Evolutionary conservation across 768 basidiomycete species (phyloP).

Genomic region (Boletales sp.): DNA sequence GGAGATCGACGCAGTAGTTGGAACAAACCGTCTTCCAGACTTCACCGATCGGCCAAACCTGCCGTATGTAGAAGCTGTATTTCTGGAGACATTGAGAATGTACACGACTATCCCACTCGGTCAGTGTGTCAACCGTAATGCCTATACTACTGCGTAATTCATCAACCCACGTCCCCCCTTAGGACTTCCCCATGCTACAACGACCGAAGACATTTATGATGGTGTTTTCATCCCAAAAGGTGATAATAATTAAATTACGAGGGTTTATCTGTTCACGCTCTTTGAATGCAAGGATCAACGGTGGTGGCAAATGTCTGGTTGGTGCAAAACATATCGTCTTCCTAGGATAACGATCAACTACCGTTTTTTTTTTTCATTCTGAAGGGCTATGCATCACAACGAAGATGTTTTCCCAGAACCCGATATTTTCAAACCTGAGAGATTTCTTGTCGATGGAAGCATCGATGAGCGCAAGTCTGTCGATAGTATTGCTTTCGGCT

Average conservation of each 20-base stretch:
- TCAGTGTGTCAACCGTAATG: not conserved
- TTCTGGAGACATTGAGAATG: conserved; percentile 29
- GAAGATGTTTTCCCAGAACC: conserved; percentile 16
- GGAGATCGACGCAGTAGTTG: conserved; percentile 29
- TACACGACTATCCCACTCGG: conserved; percentile 25
- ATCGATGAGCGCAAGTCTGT: not conserved
- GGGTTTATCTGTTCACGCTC: not conserved
- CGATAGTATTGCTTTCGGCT: conserved; percentile 14
- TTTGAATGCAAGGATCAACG: conserved; percentile 11
- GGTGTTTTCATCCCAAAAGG: conserved; percentile 24
- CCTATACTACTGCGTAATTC: not conserved
- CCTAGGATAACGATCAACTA: not conserved
- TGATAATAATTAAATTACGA: not conserved
- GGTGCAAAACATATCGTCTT: not conserved
- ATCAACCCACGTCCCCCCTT: not conserved
- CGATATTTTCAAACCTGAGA: conserved; percentile 30
- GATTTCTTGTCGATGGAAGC: conserved; percentile 22
- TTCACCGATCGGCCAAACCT: conserved; percentile 21
- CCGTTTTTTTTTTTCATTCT: conserved; percentile 5
- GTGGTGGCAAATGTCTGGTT: conserved; percentile 22
- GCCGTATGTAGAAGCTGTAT: conserved; percentile 28
- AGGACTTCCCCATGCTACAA: conserved; percentile 20
- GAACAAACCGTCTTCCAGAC: conserved; percentile 24
- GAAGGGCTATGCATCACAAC: conserved; percentile 7
- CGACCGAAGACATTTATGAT: conserved; percentile 15